Evolutionary conservation across 345 rosid species (phyloP).

Genomic region (Citropsis articulata): DNA sequence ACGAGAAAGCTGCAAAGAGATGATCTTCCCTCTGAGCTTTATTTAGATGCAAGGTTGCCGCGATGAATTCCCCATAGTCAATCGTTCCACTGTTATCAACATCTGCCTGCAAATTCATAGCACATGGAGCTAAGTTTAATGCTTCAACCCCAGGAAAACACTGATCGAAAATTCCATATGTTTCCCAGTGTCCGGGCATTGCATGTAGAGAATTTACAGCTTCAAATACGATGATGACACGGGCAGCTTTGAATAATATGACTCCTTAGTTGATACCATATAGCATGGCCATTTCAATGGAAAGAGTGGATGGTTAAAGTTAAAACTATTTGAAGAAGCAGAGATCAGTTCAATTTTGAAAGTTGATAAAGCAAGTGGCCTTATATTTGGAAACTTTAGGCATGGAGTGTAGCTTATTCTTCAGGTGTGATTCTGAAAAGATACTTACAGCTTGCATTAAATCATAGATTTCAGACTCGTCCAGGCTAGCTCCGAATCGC

Average conservation of each 20-base stretch:
- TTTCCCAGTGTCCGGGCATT: background rate
- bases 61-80: slow-evolving; percentile 73
- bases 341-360: too few species aligned
- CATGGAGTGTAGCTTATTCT: background rate
- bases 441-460: slow-evolving; percentile 71
- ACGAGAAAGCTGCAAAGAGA: slow-evolving; percentile 60
- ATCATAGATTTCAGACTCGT: slow-evolving; percentile 59
- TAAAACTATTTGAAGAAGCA: background rate
- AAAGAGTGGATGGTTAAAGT: background rate
- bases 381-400: too few species aligned
- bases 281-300: background rate
- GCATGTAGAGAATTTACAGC: background rate
- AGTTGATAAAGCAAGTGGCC: too few species aligned
- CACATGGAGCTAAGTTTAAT: background rate
- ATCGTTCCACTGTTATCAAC: slow-evolving; percentile 65
- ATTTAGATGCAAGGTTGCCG: slow-evolving; percentile 62
- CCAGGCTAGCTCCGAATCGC: slow-evolving; percentile 58
- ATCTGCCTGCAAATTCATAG: slow-evolving; percentile 53
- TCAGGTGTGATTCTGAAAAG: background rate
- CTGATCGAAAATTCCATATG: background rate
- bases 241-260: too few species aligned
- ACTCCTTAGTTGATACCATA: background rate
- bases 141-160: background rate
- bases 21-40: slow-evolving; percentile 56
- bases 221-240: background rate